A percentile compares a stretch with the other conserved stretches of the same genome.
phyloP scores from a whole-genome alignment of 2,329 filamentous ascomycete genomes.

The Penicillium sp. region DNA sequence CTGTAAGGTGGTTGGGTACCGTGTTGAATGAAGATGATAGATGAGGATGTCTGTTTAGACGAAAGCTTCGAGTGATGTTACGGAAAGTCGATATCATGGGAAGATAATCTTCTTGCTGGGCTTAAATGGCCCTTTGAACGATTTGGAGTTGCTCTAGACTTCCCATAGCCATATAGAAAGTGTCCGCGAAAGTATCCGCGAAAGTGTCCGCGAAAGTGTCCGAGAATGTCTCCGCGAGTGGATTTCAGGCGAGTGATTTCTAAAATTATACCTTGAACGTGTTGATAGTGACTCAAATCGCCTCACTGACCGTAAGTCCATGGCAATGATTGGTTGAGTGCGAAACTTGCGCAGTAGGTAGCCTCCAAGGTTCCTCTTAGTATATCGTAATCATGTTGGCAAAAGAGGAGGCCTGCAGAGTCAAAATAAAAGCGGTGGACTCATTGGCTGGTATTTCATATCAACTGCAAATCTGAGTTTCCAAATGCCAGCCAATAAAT shows the following conservation, averaged over 20 bases:
- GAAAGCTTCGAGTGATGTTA: neutral
- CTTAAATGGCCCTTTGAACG: neutral
- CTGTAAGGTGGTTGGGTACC: too few relatives aligned
- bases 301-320: neutral
- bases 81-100: neutral
- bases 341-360: neutral
- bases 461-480: accelerated
- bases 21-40: neutral
- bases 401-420: neutral
- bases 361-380: neutral
- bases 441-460: too few relatives aligned
- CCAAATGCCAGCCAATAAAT: too few relatives aligned
- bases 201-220: slow-evolving; percentile 14
- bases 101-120: neutral
- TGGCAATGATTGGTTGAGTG: neutral
- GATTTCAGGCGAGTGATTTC: neutral
- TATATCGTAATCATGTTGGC: neutral
- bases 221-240: slow-evolving; percentile 18
- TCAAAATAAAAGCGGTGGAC: neutral
- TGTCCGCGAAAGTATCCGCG: slow-evolving; percentile 14
- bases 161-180: slow-evolving; percentile 4
- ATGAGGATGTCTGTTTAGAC: neutral
- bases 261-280: neutral
- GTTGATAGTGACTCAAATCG: neutral
- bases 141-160: neutral